Percentiles rank a stretch among this genome's conserved stretches.
phyloP scores from a whole-genome alignment of 2,329 filamentous ascomycete genomes.

The Stemphylium vesicarium region DNA sequence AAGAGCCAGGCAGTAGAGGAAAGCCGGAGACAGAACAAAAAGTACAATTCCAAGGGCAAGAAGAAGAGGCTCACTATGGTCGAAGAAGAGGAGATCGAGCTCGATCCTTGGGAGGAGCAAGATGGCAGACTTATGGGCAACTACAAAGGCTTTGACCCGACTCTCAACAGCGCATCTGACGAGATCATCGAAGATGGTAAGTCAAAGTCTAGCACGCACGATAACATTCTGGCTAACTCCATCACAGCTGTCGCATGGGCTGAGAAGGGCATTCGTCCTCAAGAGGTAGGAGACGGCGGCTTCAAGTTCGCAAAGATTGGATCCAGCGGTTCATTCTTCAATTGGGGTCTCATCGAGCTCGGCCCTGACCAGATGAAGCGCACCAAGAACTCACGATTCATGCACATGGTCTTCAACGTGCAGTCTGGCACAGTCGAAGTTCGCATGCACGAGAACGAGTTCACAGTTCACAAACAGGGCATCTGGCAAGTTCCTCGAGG shows the following conservation, averaged over 20 bases:
- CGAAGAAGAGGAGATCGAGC: slow-evolving; percentile 62
- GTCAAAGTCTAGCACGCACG: slow-evolving; percentile 10
- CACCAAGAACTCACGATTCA: slow-evolving; percentile 89
- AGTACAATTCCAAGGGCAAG: slow-evolving; percentile 29
- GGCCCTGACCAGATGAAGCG: slow-evolving; percentile 83
- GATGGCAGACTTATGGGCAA: slow-evolving; percentile 69
- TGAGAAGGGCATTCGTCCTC: slow-evolving; percentile 62
- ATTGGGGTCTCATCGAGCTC: slow-evolving; percentile 86
- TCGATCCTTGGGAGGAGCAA: slow-evolving; percentile 73
- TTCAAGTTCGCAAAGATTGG: slow-evolving; percentile 87
- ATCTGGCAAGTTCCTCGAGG: slow-evolving; percentile 95
- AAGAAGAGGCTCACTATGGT: slow-evolving; percentile 42
- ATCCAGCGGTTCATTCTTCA: slow-evolving; percentile 71
- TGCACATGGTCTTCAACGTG: slow-evolving; percentile 97
- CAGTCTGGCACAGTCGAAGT: slow-evolving; percentile 82
- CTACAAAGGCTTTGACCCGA: slow-evolving; percentile 68
- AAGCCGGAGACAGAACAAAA: slow-evolving; percentile 44
- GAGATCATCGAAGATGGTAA: slow-evolving; percentile 55
- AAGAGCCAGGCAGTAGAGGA: slow-evolving; percentile 69
- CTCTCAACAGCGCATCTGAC: slow-evolving; percentile 62
- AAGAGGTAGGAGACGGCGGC: slow-evolving; percentile 66
- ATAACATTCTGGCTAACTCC: slow-evolving; percentile 21
- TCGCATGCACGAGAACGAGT: slow-evolving; percentile 74
- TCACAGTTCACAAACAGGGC: slow-evolving; percentile 84
- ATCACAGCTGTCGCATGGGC: slow-evolving; percentile 65